Evolutionary conservation across 176 grass and related monocot genomes (phyloP).

Genomic region (Hsuehochloa calcarea): DNA sequence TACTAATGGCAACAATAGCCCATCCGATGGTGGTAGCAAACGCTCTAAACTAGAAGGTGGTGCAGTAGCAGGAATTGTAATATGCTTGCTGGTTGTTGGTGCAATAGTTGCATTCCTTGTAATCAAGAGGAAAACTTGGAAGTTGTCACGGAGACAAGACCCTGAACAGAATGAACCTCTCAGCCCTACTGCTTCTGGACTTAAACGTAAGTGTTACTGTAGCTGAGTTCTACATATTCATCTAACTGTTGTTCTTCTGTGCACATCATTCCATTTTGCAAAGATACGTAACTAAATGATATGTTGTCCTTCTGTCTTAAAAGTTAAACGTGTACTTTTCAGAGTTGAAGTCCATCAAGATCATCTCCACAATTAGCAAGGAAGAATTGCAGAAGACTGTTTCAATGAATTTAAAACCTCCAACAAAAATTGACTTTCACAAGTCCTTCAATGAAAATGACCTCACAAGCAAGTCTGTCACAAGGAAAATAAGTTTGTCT

Average conservation of each 20-base stretch:
- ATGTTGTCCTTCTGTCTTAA: neutral
- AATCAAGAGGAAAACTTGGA: conserved; percentile 58
- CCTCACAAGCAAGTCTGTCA: conserved; percentile 44
- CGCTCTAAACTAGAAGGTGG: conserved; percentile 65
- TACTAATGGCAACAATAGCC: conserved; percentile 16
- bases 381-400: conserved; percentile 54
- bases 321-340: conserved; percentile 31
- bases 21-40: conserved; percentile 25
- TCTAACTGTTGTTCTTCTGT: neutral
- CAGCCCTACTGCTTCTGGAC: conserved; percentile 60
- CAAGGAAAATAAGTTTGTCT: conserved; percentile 61
- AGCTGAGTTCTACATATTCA: neutral
- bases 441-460: conserved; percentile 81
- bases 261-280: neutral
- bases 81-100: conserved; percentile 67
- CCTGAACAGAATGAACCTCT: conserved; percentile 68
- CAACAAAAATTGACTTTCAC: conserved; percentile 67
- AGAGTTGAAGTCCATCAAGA: conserved; percentile 72
- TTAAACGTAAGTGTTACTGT: conserved; percentile 37
- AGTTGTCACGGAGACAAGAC: conserved; percentile 35
- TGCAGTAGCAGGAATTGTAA: conserved; percentile 74
- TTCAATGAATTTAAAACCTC: conserved; percentile 86
- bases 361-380: conserved; percentile 47
- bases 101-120: conserved; percentile 59
- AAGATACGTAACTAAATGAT: conserved; percentile 13